Percentiles rank a stretch among this genome's conserved stretches.
Evolutionary conservation across 179 eudicot species (phyloP).

Genomic region (Beta lomatogona): DNA sequence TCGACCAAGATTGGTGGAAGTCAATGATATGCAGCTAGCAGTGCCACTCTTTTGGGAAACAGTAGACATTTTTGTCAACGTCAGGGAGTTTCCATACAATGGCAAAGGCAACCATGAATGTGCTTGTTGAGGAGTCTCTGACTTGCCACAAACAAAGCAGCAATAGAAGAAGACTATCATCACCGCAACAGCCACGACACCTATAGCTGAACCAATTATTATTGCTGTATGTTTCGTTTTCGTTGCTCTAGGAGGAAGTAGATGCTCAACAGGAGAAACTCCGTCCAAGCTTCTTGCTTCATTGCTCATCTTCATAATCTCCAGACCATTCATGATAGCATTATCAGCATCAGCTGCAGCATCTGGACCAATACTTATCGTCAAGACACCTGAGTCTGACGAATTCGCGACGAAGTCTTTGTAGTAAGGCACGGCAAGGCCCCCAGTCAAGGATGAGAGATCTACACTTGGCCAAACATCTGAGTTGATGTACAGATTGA

Average conservation of each 20-base stretch:
- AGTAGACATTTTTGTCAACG: slow-evolving; percentile 65
- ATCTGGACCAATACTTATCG: slow-evolving; percentile 70
- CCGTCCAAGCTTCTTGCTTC: slow-evolving; percentile 72
- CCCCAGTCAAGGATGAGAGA: slow-evolving; percentile 48
- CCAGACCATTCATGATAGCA: slow-evolving; percentile 73
- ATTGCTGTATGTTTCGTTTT: slow-evolving; percentile 34
- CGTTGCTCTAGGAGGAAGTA: slow-evolving; percentile 39
- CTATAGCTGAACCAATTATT: slow-evolving; percentile 45
- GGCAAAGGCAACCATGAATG: slow-evolving; percentile 74
- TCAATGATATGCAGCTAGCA: slow-evolving; percentile 77
- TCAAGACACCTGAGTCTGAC: slow-evolving; percentile 50
- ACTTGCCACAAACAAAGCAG: slow-evolving; percentile 45
- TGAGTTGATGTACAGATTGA: slow-evolving; percentile 65
- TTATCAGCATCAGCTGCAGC: slow-evolving; percentile 32
- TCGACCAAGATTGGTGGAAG: slow-evolving; percentile 73
- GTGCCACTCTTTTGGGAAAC: slow-evolving; percentile 69
- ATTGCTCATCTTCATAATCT: slow-evolving; percentile 74
- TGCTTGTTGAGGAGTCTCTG: slow-evolving; percentile 48
- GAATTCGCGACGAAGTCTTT: slow-evolving; percentile 64
- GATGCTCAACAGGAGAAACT: slow-evolving; percentile 51
- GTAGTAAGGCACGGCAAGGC: slow-evolving; percentile 59
- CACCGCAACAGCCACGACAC: slow-evolving; percentile 43
- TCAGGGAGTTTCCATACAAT: slow-evolving; percentile 64
- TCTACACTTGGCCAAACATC: slow-evolving; percentile 56
- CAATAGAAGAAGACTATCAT: slow-evolving; percentile 50